Conservation (phyloP, 108 stramenopile species). For the Skeletonema tropicum region DNA sequence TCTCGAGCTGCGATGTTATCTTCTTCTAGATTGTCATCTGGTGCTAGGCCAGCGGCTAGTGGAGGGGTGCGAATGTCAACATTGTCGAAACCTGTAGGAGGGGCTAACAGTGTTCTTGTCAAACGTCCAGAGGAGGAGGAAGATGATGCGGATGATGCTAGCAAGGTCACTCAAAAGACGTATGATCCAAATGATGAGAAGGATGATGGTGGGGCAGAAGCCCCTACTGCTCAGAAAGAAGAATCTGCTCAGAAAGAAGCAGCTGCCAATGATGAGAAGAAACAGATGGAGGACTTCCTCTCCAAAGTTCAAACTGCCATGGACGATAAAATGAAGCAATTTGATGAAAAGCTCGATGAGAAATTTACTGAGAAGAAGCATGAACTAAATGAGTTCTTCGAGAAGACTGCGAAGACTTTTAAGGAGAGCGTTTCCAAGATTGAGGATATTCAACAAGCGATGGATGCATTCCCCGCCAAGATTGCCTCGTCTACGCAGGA, state of each 20-base stretch:
- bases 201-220: neutral
- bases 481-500: constrained; percentile 13
- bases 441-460: constrained; percentile 9
- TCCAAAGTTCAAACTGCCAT: constrained; percentile 2
- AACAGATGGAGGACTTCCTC: neutral
- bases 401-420: neutral
- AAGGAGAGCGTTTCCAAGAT: constrained; percentile 4
- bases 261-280: constrained; percentile 1
- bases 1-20: neutral
- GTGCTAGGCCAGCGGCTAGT: neutral
- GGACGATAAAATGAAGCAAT: constrained; percentile 1
- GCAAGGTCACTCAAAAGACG: neutral
- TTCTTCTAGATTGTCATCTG: neutral
- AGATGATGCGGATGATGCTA: neutral
- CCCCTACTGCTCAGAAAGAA: neutral
- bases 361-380: constrained; percentile 5
- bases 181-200: neutral
- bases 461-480: constrained; percentile 14
- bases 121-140: neutral
- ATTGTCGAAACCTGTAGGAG: neutral
- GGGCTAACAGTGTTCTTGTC: neutral
- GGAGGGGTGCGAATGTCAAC: neutral
- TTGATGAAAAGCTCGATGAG: neutral
- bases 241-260: neutral
- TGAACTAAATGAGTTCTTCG: neutral